These are phyloP conservation scores for Sarcomyxa edulis DNA, from an alignment of 768 basidiomycete genomes.

Conservation along the genomic window DNA sequence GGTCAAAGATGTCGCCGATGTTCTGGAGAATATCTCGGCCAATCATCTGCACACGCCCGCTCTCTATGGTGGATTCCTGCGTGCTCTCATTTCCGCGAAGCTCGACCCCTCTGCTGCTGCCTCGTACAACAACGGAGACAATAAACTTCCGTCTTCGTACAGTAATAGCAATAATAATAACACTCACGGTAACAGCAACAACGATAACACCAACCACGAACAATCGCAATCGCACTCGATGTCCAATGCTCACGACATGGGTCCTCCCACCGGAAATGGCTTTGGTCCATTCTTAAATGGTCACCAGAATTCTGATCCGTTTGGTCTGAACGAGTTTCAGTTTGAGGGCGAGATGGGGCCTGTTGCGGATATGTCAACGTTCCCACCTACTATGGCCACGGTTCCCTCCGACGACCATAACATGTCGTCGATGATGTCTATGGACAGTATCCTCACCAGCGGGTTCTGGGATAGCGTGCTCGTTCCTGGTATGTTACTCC, in stretches of 20 bases:
- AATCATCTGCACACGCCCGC: constrained; percentile 85
- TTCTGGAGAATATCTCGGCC: constrained; percentile 72
- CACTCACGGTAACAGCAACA: constrained; percentile 1
- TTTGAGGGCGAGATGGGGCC: constrained; percentile 84
- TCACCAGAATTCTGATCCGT: too few species aligned
- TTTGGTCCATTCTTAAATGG: too few species aligned
- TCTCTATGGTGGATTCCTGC: constrained; percentile 80
- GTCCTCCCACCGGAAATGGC: too few species aligned
- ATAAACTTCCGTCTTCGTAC: too few species aligned
- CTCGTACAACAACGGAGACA: not conserved
- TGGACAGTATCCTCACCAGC: constrained; percentile 77
- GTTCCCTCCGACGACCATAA: constrained; percentile 33
- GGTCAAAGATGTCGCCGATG: constrained; percentile 77
- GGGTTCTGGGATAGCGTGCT: constrained; percentile 88
- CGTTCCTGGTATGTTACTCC: constrained; percentile 69
- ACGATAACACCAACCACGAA: too few species aligned
- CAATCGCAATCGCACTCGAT: too few species aligned
- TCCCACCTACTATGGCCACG: constrained; percentile 84
- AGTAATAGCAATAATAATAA: constrained; percentile 1
- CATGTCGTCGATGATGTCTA: constrained; percentile 47
- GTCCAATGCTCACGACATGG: too few species aligned
- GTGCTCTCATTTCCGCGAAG: constrained; percentile 64
- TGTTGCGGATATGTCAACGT: constrained; percentile 74
- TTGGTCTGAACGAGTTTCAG: constrained; percentile 49
- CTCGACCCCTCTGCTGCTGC: constrained; percentile 18